phyloP scores from a whole-genome alignment of 208 protist species.

The Leishmania tarentolae region DNA sequence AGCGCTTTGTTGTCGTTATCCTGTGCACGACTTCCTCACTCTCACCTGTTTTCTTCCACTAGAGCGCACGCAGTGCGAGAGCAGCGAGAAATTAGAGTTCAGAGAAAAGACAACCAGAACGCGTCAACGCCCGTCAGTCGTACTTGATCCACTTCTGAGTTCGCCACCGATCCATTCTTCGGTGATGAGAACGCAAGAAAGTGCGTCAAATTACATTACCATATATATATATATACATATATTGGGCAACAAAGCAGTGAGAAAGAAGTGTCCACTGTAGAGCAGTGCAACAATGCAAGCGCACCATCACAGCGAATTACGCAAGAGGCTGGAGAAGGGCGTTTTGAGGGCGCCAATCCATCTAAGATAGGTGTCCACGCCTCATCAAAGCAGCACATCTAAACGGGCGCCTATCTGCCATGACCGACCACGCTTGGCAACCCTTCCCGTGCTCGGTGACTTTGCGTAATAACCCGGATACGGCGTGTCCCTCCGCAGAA shows the following conservation, averaged over 20 bases:
- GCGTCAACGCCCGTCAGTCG: not conserved
- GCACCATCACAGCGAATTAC: not conserved
- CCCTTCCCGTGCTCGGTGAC: not conserved
- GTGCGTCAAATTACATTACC: not conserved
- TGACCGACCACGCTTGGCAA: not conserved
- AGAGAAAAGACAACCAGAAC: not conserved
- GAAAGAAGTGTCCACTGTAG: not conserved
- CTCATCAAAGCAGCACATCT: not conserved
- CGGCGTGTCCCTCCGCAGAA: not conserved
- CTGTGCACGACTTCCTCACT: not conserved
- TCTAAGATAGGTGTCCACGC: not conserved
- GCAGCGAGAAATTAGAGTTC: not conserved
- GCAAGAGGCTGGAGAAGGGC: not conserved
- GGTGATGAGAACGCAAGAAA: not conserved
- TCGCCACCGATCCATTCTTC: not conserved
- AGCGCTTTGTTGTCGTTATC: not conserved
- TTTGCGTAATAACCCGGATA: not conserved
- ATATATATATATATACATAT: not conserved
- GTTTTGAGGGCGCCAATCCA: not conserved
- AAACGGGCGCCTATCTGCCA: not conserved
- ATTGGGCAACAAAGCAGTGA: not conserved
- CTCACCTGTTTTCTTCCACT: not conserved
- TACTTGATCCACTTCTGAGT: not conserved
- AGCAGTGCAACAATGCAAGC: not conserved
- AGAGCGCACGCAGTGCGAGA: not conserved